Evolutionary conservation across 768 basidiomycete species (phyloP), one percentile per base, ranked within the genome.

Genomic region (Mycena floridula): DNA sequence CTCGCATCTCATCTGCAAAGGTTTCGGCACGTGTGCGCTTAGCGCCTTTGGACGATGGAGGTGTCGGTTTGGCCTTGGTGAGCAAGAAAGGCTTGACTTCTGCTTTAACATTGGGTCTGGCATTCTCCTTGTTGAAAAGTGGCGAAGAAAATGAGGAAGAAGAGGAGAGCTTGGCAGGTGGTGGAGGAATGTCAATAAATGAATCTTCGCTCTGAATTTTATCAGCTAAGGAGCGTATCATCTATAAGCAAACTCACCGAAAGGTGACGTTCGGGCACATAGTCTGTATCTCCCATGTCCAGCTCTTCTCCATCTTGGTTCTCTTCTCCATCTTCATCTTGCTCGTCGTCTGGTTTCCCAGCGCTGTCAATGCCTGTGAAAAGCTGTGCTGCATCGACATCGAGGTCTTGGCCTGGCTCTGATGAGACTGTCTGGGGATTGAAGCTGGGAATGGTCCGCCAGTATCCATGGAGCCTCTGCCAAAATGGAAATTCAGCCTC

Each of bases 401-500:
- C 9, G 28, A 30, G 28, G 9, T 9, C 16, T 30, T 9, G 16
- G 28, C 28, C 9, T 30, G 28, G 9, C 28, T 30, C 28, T 30
- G 28, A 9, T 30, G 28, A 30, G 28, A 30, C 28, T 9, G 28
- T 9, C 9, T 9, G 16, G 9, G 28, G 28, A 30, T 30, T 30
- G 28, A 9, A 30, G 16, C 16, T 30, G 28, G 28, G 28, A 30
- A 30, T 9, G 16, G 28, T 16, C 9, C 28, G 16, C 28, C 28
- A 30, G 16, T 9, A 45, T 7, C 46, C 46, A 16, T 47, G 46
- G 6, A 47, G 35, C 4, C 39, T 20, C 22, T 42, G 25, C 43
- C 46, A 47, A 6, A 15, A 32, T 7, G 46, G 46, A 21, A 47
- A 47, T 7, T 30, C 36, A 1, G 5, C 28, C 36, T 16, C 37